Evolutionary conservation across 2,329 filamentous ascomycete species (phyloP), one percentile per base, ranked within the genome.

Genomic region (Helotiales sp.): DNA sequence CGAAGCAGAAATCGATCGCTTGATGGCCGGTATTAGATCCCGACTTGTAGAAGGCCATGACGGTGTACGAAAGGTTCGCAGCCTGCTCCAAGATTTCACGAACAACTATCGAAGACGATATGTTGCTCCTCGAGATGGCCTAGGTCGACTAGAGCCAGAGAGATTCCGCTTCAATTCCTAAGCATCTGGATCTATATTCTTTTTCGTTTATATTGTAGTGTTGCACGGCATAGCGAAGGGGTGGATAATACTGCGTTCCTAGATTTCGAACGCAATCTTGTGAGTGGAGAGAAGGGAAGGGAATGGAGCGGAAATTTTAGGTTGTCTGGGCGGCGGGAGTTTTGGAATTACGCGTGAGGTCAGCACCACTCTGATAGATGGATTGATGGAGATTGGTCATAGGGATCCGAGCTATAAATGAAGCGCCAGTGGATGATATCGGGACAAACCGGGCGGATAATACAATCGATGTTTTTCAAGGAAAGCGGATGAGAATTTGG

Each of bases 11-110:
- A 91, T 91, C 40, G 90, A 95, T 75, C 87, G 92, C 55, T 84
- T 99, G 68, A 86, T 97, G 78, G 84, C 83, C 71, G 93, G 91
- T 77, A 94, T 98, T 73, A 89, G 88, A 74, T 91, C 96, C 78
- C 90, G 89, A 75, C 87, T 97, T 58, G 87, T 86, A 30, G 87
- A 91, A 68, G 88, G 89, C 45, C 79, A 78, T 1, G 82, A 86
- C 24, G 84, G 83, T 26, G 78, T 93, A 49, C 86, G 93, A 66
- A 93, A 93, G 80, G 93, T 97, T 63, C 87, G 95, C 43, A 89
- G 87, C 28, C 84, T 97, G 37, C 85, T 99, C 65, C 96, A 98
- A 81, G 96, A 99, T 80, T 99, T 99, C 78, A 98, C 96, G 26
- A 97, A 95, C 78, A 92, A 90, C 32, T 99, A 99, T 79, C 89